Evolutionary conservation across 2,329 filamentous ascomycete genomes (phyloP), one percentile per base, ranked within the genome.

Genomic region (Trichoderma polysporum): DNA sequence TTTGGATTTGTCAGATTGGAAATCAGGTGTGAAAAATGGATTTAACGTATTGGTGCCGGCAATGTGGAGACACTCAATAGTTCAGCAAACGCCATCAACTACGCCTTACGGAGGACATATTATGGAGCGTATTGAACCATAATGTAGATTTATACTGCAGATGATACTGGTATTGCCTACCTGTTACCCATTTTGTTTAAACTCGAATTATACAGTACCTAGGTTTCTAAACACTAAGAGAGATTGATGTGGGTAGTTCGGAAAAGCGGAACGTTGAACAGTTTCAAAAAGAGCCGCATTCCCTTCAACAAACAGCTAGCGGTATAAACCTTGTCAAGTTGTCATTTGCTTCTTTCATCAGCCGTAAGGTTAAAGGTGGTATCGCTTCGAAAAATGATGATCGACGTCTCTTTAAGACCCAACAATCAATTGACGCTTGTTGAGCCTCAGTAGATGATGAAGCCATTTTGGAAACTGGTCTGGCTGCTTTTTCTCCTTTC

Each of bases 401-500:
- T n/a, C n/a, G n/a, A n/a, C n/a, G n/a, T n/a, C n/a, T n/a, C n/a
- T n/a, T n/a, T n/a, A n/a, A n/a, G n/a, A n/a, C n/a, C n/a, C n/a
- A n/a, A n/a, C n/a, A n/a, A n/a, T n/a, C n/a, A n/a, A n/a, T n/a
- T n/a, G n/a, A n/a, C n/a, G n/a, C n/a, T n/a, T n/a, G n/a, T n/a
- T n/a, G n/a, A n/a, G n/a, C n/a, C n/a, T n/a, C 72, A 33, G 74
- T 72, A 3, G 76, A 72, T 41, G 79, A 73, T 15, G 78, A 76
- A 29, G 77, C 75, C 78, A 80, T 79, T 47, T 29, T 7, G 50
- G 39, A 39, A 45, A 2, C 4, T 13, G 19, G 5, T 17, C 15
- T 6, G 22, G 29, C 8, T 17, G 17, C 19, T 27, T 49, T n/a
- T 39, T 13, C 19, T 27, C 10, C 19, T 12, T 39, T 7, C 19